Evolutionary conservation across 768 basidiomycete species (phyloP).

Genomic region (Agaricus sinodeliciosus): DNA sequence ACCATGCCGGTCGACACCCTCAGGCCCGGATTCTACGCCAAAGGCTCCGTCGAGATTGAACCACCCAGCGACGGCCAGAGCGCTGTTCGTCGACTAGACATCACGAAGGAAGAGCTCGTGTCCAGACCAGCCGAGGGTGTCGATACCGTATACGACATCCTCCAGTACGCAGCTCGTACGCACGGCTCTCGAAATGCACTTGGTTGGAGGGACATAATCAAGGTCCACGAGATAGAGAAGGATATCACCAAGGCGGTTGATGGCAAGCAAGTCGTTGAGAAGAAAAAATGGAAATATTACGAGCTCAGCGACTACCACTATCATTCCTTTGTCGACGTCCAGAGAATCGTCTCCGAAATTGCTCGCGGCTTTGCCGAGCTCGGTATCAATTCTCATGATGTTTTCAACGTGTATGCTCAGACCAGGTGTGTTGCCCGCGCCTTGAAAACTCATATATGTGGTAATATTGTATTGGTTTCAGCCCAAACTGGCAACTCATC

Average conservation of each 20-base stretch:
- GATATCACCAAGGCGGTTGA: slow-evolving; percentile 78
- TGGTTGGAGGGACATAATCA: slow-evolving; percentile 72
- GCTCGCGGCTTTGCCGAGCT: slow-evolving; percentile 69
- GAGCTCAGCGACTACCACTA: slow-evolving; percentile 88
- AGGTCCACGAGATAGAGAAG: slow-evolving; percentile 80
- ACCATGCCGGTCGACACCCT: slow-evolving; percentile 30
- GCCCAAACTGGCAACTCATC: slow-evolving; percentile 77
- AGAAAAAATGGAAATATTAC: slow-evolving; percentile 95
- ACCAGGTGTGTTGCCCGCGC: slow-evolving; percentile 52
- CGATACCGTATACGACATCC: slow-evolving; percentile 74
- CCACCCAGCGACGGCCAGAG: slow-evolving; percentile 42
- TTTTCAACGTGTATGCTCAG: slow-evolving; percentile 87
- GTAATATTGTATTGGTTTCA: slow-evolving; percentile 1
- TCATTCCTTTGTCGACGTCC: slow-evolving; percentile 64
- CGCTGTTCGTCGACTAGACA: slow-evolving; percentile 49
- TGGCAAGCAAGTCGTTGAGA: slow-evolving; percentile 80
- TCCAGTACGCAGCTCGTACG: slow-evolving; percentile 66
- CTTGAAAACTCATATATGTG: background rate
- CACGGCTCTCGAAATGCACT: slow-evolving; percentile 71
- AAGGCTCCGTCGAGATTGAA: slow-evolving; percentile 58
- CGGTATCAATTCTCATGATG: slow-evolving; percentile 57
- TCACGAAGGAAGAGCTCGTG: slow-evolving; percentile 50
- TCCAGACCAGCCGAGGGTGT: slow-evolving; percentile 68
- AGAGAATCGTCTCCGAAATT: slow-evolving; percentile 55
- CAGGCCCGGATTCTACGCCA: slow-evolving; percentile 43